Percentiles rank a stretch among this genome's conserved stretches.
phyloP scores from a whole-genome alignment of 1,139 yeast genomes.

The Hansenula sp. region DNA sequence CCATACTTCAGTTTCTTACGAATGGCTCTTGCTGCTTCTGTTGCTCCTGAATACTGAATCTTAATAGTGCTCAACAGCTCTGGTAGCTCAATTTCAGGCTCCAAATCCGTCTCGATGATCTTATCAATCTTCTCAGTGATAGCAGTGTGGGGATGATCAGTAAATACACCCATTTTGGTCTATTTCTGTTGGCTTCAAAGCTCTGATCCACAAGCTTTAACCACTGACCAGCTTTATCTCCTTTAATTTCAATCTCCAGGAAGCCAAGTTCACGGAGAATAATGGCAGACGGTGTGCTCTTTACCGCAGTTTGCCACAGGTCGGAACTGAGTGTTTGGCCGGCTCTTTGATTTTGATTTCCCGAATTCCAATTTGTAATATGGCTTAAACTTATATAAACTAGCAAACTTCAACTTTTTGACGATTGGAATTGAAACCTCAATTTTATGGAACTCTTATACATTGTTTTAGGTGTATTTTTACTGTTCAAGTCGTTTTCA shows the following conservation, averaged over 20 bases:
- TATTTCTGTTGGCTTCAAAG: no score
- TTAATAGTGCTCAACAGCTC: constrained; percentile 29
- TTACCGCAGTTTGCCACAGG: no score
- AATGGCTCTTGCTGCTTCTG: constrained; percentile 87
- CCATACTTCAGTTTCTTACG: constrained; percentile 90
- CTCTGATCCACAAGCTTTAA: not conserved
- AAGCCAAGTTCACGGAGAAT: not conserved
- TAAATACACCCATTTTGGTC: constrained; percentile 41
- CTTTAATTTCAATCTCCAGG: not conserved
- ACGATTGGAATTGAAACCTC: no score
- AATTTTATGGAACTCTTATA: not conserved
- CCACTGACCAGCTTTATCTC: not conserved
- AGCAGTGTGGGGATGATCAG: constrained; percentile 50
- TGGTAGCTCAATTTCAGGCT: constrained; percentile 38
- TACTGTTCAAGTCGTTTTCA: not conserved
- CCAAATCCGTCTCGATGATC: constrained; percentile 37
- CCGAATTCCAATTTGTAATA: not conserved
- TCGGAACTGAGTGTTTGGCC: no score
- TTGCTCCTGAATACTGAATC: constrained; percentile 38
- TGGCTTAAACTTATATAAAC: not conserved
- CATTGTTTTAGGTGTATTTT: not conserved
- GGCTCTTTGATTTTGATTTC: no score
- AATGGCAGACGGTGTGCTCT: not conserved
- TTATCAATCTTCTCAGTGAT: constrained; percentile 49
- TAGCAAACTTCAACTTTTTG: not conserved